phyloP scores from a whole-genome alignment of 148 eudicot species.

The Tetragonia tetragonoides region DNA sequence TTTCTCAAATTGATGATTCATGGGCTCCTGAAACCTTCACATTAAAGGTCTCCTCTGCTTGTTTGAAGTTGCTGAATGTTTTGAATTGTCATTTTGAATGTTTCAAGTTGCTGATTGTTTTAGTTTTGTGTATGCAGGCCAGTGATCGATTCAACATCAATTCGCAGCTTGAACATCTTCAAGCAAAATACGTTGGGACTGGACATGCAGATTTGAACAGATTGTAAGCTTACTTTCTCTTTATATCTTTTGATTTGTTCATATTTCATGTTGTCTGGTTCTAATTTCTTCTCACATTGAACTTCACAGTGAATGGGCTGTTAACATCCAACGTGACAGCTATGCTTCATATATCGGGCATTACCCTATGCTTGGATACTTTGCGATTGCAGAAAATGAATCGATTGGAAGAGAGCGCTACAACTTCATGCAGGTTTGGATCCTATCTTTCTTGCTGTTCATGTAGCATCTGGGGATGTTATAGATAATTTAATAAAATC shows the following conservation, averaged over 20 bases:
- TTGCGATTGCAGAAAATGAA: slow-evolving; percentile 91
- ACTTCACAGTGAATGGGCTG: slow-evolving; percentile 83
- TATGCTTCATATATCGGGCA: slow-evolving; percentile 94
- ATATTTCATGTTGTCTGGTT: not conserved
- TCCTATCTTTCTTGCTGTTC: not conserved
- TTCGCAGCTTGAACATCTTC: slow-evolving; percentile 97
- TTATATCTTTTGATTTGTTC: not conserved
- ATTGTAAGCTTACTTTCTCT: slow-evolving; percentile 49
- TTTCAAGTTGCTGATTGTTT: not conserved
- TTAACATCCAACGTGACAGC: slow-evolving; percentile 92
- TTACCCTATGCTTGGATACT: slow-evolving; percentile 87
- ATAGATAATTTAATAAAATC: not conserved
- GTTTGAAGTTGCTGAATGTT: not conserved
- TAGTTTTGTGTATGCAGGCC: slow-evolving; percentile 48
- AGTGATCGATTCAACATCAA: slow-evolving; percentile 97
- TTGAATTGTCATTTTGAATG: not conserved
- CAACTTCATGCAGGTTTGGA: slow-evolving; percentile 86
- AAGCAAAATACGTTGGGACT: slow-evolving; percentile 95
- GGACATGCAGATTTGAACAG: slow-evolving; percentile 91
- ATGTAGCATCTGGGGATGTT: not conserved
- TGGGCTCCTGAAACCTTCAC: not conserved
- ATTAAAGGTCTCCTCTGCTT: not conserved
- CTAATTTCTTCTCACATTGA: slow-evolving; percentile 9
- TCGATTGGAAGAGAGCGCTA: slow-evolving; percentile 94
- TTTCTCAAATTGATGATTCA: not conserved